Conservation (phyloP, 1,284 basidiomycete species). For the Microbotryum lychnidis-dioicae region DNA sequence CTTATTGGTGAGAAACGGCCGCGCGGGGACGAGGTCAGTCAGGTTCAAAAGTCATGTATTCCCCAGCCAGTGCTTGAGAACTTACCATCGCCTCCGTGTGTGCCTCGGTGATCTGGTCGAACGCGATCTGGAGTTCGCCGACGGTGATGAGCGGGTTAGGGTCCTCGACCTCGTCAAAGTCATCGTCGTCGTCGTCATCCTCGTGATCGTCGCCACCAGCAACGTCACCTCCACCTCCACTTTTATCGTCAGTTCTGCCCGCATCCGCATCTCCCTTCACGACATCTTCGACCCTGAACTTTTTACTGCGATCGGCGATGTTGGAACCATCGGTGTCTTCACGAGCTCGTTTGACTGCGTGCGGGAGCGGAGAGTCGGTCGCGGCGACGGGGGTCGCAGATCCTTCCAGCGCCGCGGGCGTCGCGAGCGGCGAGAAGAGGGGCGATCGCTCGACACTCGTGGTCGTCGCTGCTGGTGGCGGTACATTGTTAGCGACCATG, state of each 20-base stretch:
- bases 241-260: background rate
- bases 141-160: conserved; percentile 24
- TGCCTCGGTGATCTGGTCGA: too few species aligned
- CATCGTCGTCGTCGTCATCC: conserved; percentile 5
- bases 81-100: too few species aligned
- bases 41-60: too few species aligned
- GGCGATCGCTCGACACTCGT: background rate
- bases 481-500: conserved; percentile 14
- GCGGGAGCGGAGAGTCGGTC: background rate
- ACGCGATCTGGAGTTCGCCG: background rate
- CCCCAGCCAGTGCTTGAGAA: too few species aligned
- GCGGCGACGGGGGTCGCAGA: background rate
- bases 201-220: conserved; percentile 14
- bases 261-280: background rate
- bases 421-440: background rate
- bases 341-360: background rate
- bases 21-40: too few species aligned
- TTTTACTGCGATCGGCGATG: background rate
- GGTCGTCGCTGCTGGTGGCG: background rate
- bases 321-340: background rate
- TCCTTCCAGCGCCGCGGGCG: background rate
- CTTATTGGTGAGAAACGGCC: too few species aligned
- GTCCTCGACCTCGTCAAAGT: conserved; percentile 7
- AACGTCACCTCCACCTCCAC: conserved; percentile 9
- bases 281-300: background rate